Base-by-base conservation (phyloP, 495 filamentous ascomycete genomes). In the Hyphodiscus hymeniophilus region DNA sequence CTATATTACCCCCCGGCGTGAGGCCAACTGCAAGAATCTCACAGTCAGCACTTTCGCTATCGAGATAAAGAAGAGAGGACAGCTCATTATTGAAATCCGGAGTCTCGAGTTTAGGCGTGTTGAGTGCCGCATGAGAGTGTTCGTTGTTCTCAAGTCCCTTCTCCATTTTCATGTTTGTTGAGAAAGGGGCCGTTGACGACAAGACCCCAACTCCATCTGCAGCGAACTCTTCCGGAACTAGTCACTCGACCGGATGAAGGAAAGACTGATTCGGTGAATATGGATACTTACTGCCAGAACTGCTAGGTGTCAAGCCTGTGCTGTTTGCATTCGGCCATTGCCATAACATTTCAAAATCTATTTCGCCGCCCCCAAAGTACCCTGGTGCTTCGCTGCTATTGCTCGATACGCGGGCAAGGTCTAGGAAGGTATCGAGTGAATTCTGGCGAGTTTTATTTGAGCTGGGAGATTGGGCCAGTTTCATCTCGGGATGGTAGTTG, bases 271-370 rank as follows among this genome's bases (percentile, higher is more conserved):
- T 43, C 2, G 41, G 31, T 15, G 41, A 15, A 10, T 28, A 43
- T 15, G 41, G 8, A 10, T 28, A 30, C 3, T 21, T 24, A 1
- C 43, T 38, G 4, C 34, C 41, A 6, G 21, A 12, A 2, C 42
- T 26, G 17, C 50, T 38, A n/a, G 45, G 28, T 3, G 33, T 32
- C 10, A 50, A 17, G 12, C 36, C 41, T 16, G 31, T 38, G 2
- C 24, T 40, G 5, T 24, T 32, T 4, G 17, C 10, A 41, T 15
- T 22, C 23, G 69, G 63, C 63, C 66, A 73, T 36, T 67, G 63
- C 77, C 75, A 80, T 35, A 80, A 51, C n/a, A 60, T 63, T 48
- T 78, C 74, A 33, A 81, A 76, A 33, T 79, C 70, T 42, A 79
- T 72, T 41, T 73, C 68, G 26, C 76, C 73, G 11, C 58, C 52